A percentile compares a stretch with the other conserved stretches of the same genome.
phyloP scores from a whole-genome alignment of 495 filamentous ascomycete genomes.

The Podospora conica region DNA sequence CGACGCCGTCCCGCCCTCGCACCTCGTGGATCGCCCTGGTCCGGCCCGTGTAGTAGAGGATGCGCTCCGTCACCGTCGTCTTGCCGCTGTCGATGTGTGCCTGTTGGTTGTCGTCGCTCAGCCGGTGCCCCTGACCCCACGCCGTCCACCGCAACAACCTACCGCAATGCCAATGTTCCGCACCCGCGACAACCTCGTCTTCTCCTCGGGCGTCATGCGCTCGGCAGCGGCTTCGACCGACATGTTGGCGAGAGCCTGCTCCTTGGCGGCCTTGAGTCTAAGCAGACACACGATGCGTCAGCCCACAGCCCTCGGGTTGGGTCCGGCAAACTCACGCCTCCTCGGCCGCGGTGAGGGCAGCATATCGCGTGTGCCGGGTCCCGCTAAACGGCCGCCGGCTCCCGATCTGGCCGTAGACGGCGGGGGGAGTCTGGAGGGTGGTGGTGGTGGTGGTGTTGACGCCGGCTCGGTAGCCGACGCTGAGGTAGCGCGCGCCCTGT shows the following conservation, averaged over 20 bases:
- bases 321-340: constrained; percentile 25
- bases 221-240: constrained; percentile 40
- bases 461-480: constrained; percentile 21
- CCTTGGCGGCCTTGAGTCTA: constrained; percentile 41
- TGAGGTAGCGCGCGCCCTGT: constrained; percentile 29
- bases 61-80: constrained; percentile 93
- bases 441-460: constrained; percentile 5
- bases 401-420: constrained; percentile 17
- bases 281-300: not conserved
- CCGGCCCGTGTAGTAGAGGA: constrained; percentile 96
- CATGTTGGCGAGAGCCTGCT: constrained; percentile 36
- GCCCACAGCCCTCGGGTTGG: not conserved
- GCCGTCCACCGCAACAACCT: constrained; percentile 27
- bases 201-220: constrained; percentile 71
- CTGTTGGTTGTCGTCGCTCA: constrained; percentile 35
- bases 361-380: constrained; percentile 15
- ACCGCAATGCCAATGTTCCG: constrained; percentile 98
- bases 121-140: not conserved
- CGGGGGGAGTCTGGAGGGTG: not conserved
- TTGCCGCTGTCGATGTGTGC: constrained; percentile 99
- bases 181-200: constrained; percentile 65
- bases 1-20: constrained; percentile 87
- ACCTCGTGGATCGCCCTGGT: constrained; percentile 98
- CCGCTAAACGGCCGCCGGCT: constrained; percentile 28
- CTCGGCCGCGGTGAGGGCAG: constrained; percentile 27